Conservation (phyloP, 176 grass and related monocot genomes). For the Ensete glaucum region DNA sequence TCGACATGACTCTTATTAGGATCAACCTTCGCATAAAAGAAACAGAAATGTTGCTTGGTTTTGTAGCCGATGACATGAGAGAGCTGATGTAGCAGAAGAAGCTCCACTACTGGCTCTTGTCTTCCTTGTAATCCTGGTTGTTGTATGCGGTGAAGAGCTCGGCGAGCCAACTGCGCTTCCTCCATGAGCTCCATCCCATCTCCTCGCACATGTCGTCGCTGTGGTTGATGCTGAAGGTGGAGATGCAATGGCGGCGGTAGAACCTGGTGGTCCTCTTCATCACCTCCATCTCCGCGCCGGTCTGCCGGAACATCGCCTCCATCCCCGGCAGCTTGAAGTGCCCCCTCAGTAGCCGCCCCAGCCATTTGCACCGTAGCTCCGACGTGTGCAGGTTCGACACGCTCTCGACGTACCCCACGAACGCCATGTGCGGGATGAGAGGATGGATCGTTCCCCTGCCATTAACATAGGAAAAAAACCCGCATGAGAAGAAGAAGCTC, state of each 20-base stretch:
- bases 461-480: neutral
- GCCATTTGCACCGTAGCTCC: slow-evolving; percentile 85
- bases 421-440: slow-evolving; percentile 90
- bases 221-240: slow-evolving; percentile 96
- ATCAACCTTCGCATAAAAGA: too few relatives aligned
- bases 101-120: neutral
- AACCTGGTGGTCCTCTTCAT: slow-evolving; percentile 86
- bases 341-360: slow-evolving; percentile 55
- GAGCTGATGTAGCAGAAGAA: too few relatives aligned
- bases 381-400: slow-evolving; percentile 98
- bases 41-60: too few relatives aligned
- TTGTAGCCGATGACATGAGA: too few relatives aligned
- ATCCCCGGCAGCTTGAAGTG: slow-evolving; percentile 50
- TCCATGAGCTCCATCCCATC: slow-evolving; percentile 52
- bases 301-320: slow-evolving; percentile 47
- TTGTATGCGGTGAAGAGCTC: slow-evolving; percentile 81
- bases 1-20: too few relatives aligned
- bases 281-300: slow-evolving; percentile 49
- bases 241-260: slow-evolving; percentile 98
- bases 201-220: slow-evolving; percentile 90
- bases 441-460: slow-evolving; percentile 85
- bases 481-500: too few relatives aligned
- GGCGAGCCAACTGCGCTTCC: slow-evolving; percentile 66
- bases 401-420: slow-evolving; percentile 96
- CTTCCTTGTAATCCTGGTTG: slow-evolving; percentile 85